Evolutionary conservation across 495 filamentous ascomycete genomes (phyloP), one percentile per base, ranked within the genome.

Genomic region (Staphylotrichum tortipilum): DNA sequence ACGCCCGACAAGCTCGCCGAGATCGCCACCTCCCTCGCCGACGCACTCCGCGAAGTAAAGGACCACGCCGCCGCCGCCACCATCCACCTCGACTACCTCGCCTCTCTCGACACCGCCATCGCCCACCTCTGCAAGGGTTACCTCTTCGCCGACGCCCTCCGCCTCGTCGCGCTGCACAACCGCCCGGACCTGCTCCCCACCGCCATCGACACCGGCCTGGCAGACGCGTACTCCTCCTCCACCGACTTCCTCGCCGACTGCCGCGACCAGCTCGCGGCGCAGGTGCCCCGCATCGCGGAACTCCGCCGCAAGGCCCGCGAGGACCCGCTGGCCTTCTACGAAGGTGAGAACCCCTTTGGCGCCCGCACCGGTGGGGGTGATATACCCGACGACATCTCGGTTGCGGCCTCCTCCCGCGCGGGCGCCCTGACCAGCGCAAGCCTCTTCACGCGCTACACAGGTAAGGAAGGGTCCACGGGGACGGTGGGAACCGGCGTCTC

Each of bases 191-290:
- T 82, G 4, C 60, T 82, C 7, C 60, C 67, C n/a, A 52, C 58
- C 0, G 69, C 72, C 39, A 75, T 94, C 28, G 90, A 98, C 67
- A 60, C 76, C 0, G 86, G 85, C 3, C 77, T 98, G 10, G 78
- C 78, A 4, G 90, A 96, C 45, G 79, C 80, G 5, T 79, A 88
- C 53, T 84, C 83, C 10, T 73, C 75, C 31, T 85, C 81, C 63
- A 94, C 88, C 2, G 92, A 97, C 60, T 78, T 96, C 18, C 76
- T 98, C 19, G 86, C 90, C 2, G 92, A 98, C 59, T 96, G 90
- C 76, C 87, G 85, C 65, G 74, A 69, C 6, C 92, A 98, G 58
- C 73, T 96, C 5, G 70, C 69, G 21, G 84, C 88, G 3, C 92
- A 98, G 62, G 79, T 95, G 0, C 87, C 88, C 0, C 82, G 92